Percentiles rank a stretch among this genome's conserved stretches.
Evolutionary conservation across 176 grass and related monocot species (phyloP).

Genomic region (Guadua angustifolia): DNA sequence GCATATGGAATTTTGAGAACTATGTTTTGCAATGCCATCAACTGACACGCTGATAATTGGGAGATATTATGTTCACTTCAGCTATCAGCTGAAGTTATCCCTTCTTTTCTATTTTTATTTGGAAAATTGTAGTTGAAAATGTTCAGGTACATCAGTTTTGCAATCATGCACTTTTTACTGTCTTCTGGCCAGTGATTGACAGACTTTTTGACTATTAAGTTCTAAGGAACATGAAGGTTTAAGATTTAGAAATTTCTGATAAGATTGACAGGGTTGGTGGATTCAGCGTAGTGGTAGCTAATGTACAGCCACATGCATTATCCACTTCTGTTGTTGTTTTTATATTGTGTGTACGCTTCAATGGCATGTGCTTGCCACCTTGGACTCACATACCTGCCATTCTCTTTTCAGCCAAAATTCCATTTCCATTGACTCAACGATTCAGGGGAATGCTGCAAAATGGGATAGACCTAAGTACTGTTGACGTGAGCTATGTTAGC

Average conservation of each 20-base stretch:
- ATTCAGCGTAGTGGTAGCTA: not conserved
- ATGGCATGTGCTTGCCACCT: not conserved
- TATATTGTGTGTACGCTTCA: not conserved
- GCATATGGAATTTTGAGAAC: too few relatives aligned
- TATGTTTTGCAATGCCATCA: not conserved
- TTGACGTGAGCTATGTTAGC: slow-evolving; percentile 99
- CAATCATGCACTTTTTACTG: not conserved
- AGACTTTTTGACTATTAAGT: slow-evolving; percentile 18
- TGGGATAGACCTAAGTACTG: slow-evolving; percentile 96
- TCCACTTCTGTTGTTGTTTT: slow-evolving; percentile 7
- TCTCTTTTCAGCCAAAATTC: slow-evolving; percentile 80
- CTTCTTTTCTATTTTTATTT: not conserved
- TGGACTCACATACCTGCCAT: slow-evolving; percentile 26
- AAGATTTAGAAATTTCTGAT: slow-evolving; percentile 6
- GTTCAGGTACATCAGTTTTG: not conserved
- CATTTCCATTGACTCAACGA: slow-evolving; percentile 92
- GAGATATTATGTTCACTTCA: not conserved
- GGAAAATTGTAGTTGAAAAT: not conserved
- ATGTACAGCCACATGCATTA: not conserved
- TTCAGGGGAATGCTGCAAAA: slow-evolving; percentile 99
- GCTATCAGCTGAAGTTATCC: slow-evolving; percentile 1
- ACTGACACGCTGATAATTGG: not conserved
- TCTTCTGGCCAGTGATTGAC: not conserved
- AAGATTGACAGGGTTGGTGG: not conserved
- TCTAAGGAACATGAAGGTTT: not conserved